Evolutionary conservation across 306 rosid species (phyloP), one percentile per base, ranked within the genome.

Genomic region (Lagenaria siceraria): DNA sequence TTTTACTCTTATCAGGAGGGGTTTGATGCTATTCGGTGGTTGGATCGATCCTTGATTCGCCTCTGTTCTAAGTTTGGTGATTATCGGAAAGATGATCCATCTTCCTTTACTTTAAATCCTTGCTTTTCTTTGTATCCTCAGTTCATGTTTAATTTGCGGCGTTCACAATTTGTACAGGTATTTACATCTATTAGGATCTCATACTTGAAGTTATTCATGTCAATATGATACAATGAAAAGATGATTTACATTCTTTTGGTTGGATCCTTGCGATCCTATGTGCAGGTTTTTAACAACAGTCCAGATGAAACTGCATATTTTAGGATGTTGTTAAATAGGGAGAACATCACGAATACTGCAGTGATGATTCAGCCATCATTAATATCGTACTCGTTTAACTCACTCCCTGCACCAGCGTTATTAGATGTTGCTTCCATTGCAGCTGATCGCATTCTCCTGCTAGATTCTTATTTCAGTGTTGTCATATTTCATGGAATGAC

Each of bases 301-400:
- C 99, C 99, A 59, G 99, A 95, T 53, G 99, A 95, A 87, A 95
- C 99, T 84, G 99, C 99, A 74, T 92, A 90, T 82, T 95, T 95
- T 81, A 90, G 97, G 78, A 87, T 92, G 96, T 64, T 95, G 89
- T 87, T 95, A 70, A 92, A 95, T 83, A 85, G 97, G 77, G 99
- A 95, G 85, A 95, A 92, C 86, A 84, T 95, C 62, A 84, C 93
- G 68, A 95, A 95, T 83, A 90, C 97, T 24, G 97, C 93, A n/a
- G 97, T 95, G 88, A 95, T 95, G 99, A 89, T 95, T 78, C 97
- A 92, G 71, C 99, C 97, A 8, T 92, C 99, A 22, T 80, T 95
- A 76, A 87, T 95, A 84, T 83, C 97, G 3, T 95, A 92, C 83
- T 90, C 99, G 55, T 92, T 95, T 79, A 90, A 89, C 87, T 90